Percentiles rank a stretch among this genome's conserved stretches.
Conservation (phyloP, 2,329 filamentous ascomycete species). For the Sporothrix curviconia region DNA sequence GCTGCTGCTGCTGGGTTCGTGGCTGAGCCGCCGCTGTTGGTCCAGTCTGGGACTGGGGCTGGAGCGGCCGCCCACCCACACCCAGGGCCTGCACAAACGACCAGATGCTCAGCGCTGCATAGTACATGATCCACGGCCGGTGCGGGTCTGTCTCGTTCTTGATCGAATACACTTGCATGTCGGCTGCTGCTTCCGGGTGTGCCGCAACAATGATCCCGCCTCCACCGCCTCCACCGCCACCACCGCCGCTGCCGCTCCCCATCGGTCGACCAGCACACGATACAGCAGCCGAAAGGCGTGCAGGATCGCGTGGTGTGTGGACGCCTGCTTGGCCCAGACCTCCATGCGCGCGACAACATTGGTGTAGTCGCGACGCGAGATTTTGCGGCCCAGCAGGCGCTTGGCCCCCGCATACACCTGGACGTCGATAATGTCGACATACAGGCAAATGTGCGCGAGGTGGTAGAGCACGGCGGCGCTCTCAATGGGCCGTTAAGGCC, state of each 20-base stretch:
- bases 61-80: conserved; percentile 40
- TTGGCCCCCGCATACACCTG: conserved; percentile 81
- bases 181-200: no score
- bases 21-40: no score
- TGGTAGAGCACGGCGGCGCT: conserved; percentile 77
- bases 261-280: conserved; percentile 60
- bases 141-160: conserved; percentile 76
- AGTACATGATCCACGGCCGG: conserved; percentile 85
- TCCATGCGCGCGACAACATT: conserved; percentile 71
- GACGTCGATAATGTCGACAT: conserved; percentile 82
- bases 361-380: conserved; percentile 67
- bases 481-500: conserved; percentile 57
- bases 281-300: conserved; percentile 77
- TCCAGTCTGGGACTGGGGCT: background rate
- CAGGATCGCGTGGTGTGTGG: conserved; percentile 74
- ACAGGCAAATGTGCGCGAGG: conserved; percentile 80
- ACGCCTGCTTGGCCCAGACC: conserved; percentile 66
- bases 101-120: conserved; percentile 79
- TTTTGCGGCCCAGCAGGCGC: conserved; percentile 63
- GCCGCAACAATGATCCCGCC: no score
- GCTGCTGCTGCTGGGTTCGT: no score
- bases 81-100: conserved; percentile 77
- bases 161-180: conserved; percentile 69
- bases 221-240: no score
- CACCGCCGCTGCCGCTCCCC: no score